These are phyloP conservation scores for Amanita thiersii DNA, from an alignment of 768 basidiomycete species.

Conservation along the genomic window DNA sequence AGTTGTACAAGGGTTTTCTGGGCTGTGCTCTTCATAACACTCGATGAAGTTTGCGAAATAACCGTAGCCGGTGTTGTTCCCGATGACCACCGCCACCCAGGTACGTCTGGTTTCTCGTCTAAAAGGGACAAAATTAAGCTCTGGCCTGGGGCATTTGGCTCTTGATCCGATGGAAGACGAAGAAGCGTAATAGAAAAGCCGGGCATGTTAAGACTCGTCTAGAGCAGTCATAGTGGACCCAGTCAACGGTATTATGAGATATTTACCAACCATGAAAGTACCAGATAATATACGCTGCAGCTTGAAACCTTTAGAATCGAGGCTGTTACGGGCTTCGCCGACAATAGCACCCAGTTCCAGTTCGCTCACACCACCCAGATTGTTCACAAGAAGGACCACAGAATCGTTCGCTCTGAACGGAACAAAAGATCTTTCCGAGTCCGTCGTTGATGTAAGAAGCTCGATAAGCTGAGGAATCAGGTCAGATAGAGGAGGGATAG, in stretches of 20 bases:
- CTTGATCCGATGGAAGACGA: constrained; percentile 49
- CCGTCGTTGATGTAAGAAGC: constrained; percentile 61
- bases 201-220: constrained; percentile 91
- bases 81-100: constrained; percentile 84
- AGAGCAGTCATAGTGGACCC: constrained; percentile 4
- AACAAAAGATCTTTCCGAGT: constrained; percentile 72
- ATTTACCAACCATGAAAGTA: constrained; percentile 68
- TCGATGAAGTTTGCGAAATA: constrained; percentile 9
- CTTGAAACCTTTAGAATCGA: constrained; percentile 48
- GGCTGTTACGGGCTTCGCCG: constrained; percentile 45
- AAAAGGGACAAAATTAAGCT: constrained; percentile 55
- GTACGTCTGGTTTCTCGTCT: constrained; percentile 58
- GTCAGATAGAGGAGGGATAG: constrained; percentile 60
- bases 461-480: constrained; percentile 66
- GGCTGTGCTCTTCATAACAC: neutral
- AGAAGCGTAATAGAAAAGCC: constrained; percentile 84
- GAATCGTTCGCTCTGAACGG: constrained; percentile 62
- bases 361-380: constrained; percentile 79
- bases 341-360: constrained; percentile 71
- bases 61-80: constrained; percentile 25
- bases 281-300: constrained; percentile 65
- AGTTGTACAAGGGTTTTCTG: constrained; percentile 12
- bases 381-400: constrained; percentile 79
- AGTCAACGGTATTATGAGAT: neutral
- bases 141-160: constrained; percentile 26